phyloP scores from a whole-genome alignment of 805 yeast species.

The Wickerhamomyces canadensis region DNA sequence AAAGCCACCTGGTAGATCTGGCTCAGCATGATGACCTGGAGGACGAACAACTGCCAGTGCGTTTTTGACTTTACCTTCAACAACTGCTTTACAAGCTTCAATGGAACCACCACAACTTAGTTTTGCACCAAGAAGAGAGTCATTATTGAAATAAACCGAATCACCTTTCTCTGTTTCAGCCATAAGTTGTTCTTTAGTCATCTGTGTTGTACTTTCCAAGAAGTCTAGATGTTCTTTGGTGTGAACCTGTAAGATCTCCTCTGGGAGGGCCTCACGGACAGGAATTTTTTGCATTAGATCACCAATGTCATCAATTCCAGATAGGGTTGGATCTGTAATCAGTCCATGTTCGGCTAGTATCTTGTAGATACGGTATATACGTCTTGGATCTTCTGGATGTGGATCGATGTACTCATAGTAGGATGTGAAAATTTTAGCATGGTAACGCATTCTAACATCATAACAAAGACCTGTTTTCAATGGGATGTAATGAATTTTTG shows the following conservation, averaged over 20 bases:
- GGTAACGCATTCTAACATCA: constrained; percentile 97
- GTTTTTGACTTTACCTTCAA: constrained; percentile 87
- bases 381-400: constrained; percentile 97
- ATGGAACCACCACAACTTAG: constrained; percentile 96
- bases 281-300: constrained; percentile 85
- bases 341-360: constrained; percentile 92
- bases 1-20: constrained; percentile 95
- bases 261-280: constrained; percentile 80
- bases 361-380: constrained; percentile 91
- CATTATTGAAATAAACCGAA: constrained; percentile 91
- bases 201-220: constrained; percentile 66
- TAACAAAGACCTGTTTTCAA: constrained; percentile 91
- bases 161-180: constrained; percentile 89
- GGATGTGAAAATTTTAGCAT: constrained; percentile 88
- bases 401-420: constrained; percentile 95
- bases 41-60: constrained; percentile 95
- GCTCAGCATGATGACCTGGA: constrained; percentile 99
- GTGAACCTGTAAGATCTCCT: constrained; percentile 85
- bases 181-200: constrained; percentile 71
- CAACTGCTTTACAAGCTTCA: constrained; percentile 92
- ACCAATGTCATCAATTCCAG: constrained; percentile 67
- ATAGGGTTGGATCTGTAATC: constrained; percentile 71
- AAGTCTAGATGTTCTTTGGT: constrained; percentile 72
- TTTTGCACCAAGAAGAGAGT: constrained; percentile 80
- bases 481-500: constrained; percentile 66